Evolutionary conservation across 495 filamentous ascomycete genomes (phyloP).

Genomic region (Penicillium coprophilum): DNA sequence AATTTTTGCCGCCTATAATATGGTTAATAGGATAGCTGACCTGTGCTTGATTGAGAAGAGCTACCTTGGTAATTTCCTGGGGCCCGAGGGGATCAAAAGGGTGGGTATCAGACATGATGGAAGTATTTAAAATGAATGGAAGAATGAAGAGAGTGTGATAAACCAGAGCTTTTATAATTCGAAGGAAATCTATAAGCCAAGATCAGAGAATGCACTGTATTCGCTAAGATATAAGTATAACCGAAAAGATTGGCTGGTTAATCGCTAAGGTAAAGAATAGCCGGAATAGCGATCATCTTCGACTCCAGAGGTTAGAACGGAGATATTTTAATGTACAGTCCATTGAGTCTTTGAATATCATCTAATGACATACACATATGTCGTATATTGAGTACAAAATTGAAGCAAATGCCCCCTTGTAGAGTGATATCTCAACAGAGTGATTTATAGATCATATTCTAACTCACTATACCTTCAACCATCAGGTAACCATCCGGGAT

Average conservation of each 20-base stretch:
- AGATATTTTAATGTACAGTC: not conserved
- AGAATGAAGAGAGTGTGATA: no score
- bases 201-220: constrained; percentile 13
- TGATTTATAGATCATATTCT: no score
- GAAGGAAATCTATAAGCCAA: not conserved
- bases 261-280: constrained; percentile 30
- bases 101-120: constrained; percentile 16
- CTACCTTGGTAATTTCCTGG: constrained; percentile 26
- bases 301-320: constrained; percentile 1
- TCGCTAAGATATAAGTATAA: constrained; percentile 30
- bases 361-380: no score
- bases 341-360: not conserved
- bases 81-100: constrained; percentile 32
- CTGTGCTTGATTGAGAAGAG: not conserved
- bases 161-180: no score
- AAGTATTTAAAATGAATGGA: not conserved
- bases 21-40: not conserved
- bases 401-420: no score
- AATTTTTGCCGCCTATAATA: constrained; percentile 17
- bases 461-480: no score
- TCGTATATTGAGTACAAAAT: no score
- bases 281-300: constrained; percentile 7
- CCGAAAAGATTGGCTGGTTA: constrained; percentile 11
- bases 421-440: no score
- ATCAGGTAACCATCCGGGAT: no score